A percentile compares a stretch with the other conserved stretches of the same genome.
phyloP scores from a whole-genome alignment of 2,329 filamentous ascomycete genomes.

The Mycogone perniciosa region DNA sequence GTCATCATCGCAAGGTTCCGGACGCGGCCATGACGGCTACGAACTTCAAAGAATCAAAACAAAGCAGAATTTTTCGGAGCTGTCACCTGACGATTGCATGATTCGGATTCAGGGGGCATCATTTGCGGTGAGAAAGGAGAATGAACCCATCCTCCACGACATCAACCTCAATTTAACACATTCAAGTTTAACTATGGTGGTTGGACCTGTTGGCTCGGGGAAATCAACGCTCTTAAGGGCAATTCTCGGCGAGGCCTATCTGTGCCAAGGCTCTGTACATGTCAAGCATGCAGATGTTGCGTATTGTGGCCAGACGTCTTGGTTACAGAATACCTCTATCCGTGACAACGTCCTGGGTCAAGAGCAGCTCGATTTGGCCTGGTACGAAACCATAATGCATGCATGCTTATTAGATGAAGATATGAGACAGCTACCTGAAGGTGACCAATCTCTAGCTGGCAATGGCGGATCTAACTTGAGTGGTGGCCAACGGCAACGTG shows the following conservation, averaged over 20 bases:
- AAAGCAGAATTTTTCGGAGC: slow-evolving; percentile 36
- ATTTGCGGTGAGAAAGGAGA: slow-evolving; percentile 29
- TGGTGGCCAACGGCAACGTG: slow-evolving; percentile 31
- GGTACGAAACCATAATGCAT: slow-evolving; percentile 13
- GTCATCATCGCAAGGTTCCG: too few species aligned
- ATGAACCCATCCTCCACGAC: slow-evolving; percentile 24
- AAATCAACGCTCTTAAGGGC: slow-evolving; percentile 12
- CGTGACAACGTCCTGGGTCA: slow-evolving; percentile 21
- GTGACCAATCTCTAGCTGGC: slow-evolving; percentile 27
- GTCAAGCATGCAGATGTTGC: slow-evolving; percentile 11
- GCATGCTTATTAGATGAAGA: slow-evolving; percentile 21
- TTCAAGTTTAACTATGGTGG: not conserved
- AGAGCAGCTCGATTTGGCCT: slow-evolving; percentile 15
- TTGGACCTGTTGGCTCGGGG: not conserved
- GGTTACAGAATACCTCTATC: slow-evolving; percentile 23
- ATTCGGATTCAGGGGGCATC: slow-evolving; percentile 11
- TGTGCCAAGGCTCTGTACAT: slow-evolving; percentile 11
- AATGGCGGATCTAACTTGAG: slow-evolving; percentile 30
- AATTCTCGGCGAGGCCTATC: slow-evolving; percentile 11
- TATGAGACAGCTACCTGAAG: slow-evolving; percentile 20
- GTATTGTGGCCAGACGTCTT: slow-evolving; percentile 32
- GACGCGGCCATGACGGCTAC: slow-evolving; percentile 29
- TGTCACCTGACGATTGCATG: not conserved
- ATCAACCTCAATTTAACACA: not conserved
- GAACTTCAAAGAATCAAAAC: slow-evolving; percentile 20